These are phyloP conservation scores for Lathyrus aphaca DNA, from an alignment of 306 rosid species.

Conservation along the genomic window DNA sequence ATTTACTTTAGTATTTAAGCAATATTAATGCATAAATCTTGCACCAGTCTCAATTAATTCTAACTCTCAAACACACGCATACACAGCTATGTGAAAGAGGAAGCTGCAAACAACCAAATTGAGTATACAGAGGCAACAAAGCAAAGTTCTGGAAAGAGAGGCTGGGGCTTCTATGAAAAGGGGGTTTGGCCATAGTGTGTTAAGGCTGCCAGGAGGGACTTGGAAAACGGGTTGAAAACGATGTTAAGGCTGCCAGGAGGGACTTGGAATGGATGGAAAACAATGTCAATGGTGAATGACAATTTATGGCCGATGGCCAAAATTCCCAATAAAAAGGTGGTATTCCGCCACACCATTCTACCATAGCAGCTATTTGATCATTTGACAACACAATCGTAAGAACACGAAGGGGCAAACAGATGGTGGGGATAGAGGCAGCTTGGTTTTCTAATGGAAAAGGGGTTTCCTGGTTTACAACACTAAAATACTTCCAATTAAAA, in stretches of 20 bases:
- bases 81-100: conserved; percentile 5
- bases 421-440: not conserved
- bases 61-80: not conserved
- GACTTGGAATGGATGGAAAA: not conserved
- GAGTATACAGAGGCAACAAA: not conserved
- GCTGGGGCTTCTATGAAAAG: not conserved
- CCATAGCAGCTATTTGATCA: not conserved
- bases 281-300: not conserved
- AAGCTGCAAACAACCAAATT: not conserved
- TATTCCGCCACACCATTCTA: not conserved
- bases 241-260: not conserved
- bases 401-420: not conserved
- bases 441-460: not conserved
- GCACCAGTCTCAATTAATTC: not conserved
- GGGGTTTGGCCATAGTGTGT: not conserved
- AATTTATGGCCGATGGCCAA: not conserved
- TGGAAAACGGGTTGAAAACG: not conserved
- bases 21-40: not conserved
- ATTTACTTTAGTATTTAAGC: not conserved
- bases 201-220: not conserved
- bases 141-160: not conserved
- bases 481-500: not conserved
- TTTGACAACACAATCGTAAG: not conserved
- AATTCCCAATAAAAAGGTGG: not conserved
- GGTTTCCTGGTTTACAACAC: not conserved